A percentile compares a stretch with the other conserved stretches of the same genome.
Conservation (phyloP, 2,329 filamentous ascomycete species). For the Verticillium alfalfae region DNA sequence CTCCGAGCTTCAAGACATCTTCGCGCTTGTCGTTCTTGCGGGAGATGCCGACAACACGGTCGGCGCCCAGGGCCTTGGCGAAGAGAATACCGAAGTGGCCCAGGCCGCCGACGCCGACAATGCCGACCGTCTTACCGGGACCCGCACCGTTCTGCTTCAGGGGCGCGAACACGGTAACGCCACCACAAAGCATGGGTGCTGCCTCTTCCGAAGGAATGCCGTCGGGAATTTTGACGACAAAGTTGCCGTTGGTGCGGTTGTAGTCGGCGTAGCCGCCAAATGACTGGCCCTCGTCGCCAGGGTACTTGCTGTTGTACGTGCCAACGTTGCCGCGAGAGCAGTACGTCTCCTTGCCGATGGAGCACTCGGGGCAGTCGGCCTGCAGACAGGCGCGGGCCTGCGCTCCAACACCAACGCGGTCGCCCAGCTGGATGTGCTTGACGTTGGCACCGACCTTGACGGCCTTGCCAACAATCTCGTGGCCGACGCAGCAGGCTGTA, state of each 20-base stretch:
- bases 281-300: constrained; percentile 53
- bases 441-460: constrained; percentile 65
- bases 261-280: constrained; percentile 59
- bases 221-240: constrained; percentile 23
- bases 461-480: constrained; percentile 64
- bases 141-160: constrained; percentile 14
- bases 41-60: constrained; percentile 4
- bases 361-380: constrained; percentile 57
- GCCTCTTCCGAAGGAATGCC: constrained; percentile 1
- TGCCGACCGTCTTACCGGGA: constrained; percentile 21
- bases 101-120: constrained; percentile 18
- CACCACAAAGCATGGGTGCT: constrained; percentile 12
- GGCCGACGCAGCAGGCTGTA: neutral
- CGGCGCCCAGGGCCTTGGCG: constrained; percentile 3
- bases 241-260: constrained; percentile 32
- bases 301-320: constrained; percentile 54
- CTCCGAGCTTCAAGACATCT: constrained; percentile 9
- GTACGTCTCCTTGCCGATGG: constrained; percentile 63
- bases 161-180: constrained; percentile 17
- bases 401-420: constrained; percentile 65
- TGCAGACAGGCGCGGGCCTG: constrained; percentile 58
- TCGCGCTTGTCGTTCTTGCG: constrained; percentile 1
- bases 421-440: constrained; percentile 52
- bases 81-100: constrained; percentile 18
- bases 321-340: constrained; percentile 50